A percentile compares a stretch with the other conserved stretches of the same genome.
Evolutionary conservation across 1,284 basidiomycete species (phyloP).

Genomic region (Apiotrichum veenhuisii): DNA sequence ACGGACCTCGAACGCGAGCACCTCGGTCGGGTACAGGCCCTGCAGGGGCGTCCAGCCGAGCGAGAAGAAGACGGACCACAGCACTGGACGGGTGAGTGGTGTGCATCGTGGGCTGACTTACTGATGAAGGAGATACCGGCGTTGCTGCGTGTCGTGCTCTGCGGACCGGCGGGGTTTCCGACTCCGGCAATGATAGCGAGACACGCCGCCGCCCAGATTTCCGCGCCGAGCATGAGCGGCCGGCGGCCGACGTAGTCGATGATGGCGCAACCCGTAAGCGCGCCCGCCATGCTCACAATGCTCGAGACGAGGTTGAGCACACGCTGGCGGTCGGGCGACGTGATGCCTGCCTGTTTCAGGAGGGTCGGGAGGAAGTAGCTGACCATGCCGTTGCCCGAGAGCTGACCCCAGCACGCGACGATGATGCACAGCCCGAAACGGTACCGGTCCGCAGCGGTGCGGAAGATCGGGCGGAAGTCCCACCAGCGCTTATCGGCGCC

Average conservation of each 20-base stretch:
- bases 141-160: constrained; percentile 23
- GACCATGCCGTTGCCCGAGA: constrained; percentile 35
- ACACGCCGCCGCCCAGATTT: constrained; percentile 26
- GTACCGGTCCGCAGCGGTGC: constrained; percentile 52
- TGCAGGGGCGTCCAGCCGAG: constrained; percentile 60
- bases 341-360: constrained; percentile 29
- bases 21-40: constrained; percentile 58
- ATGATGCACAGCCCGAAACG: constrained; percentile 56
- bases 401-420: constrained; percentile 31
- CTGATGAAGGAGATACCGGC: constrained; percentile 34
- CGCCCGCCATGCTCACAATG: constrained; percentile 28
- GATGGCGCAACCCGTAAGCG: constrained; percentile 26
- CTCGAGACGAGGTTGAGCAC: constrained; percentile 35
- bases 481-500: constrained; percentile 51
- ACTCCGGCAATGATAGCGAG: constrained; percentile 34
- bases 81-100: background rate
- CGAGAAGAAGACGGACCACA: constrained; percentile 34
- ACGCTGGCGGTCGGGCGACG: constrained; percentile 24
- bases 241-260: constrained; percentile 32
- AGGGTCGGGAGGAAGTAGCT: constrained; percentile 48
- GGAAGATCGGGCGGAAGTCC: constrained; percentile 58
- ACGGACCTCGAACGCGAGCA: constrained; percentile 55
- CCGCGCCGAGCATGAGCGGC: constrained; percentile 24
- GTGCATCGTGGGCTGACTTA: background rate
- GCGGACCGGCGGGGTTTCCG: constrained; percentile 20